A percentile compares a stretch with the other conserved stretches of the same genome.
These are phyloP conservation scores for Clitocybe nebularis DNA, from an alignment of 1,284 basidiomycete species.

Conservation along the genomic window DNA sequence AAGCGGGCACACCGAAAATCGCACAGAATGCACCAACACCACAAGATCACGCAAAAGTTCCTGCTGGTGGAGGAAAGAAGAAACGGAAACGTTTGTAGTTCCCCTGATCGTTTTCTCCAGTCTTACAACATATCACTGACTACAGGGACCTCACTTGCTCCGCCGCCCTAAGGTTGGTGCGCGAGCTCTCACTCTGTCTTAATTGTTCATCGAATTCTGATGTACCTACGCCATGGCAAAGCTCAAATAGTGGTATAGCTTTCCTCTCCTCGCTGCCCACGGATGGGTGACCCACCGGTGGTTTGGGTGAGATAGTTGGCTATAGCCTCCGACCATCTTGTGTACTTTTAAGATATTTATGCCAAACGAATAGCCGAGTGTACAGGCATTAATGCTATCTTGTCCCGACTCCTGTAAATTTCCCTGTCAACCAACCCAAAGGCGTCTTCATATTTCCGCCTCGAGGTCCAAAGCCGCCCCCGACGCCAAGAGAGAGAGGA, in stretches of 20 bases:
- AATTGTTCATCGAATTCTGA: no score
- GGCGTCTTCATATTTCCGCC: conserved; percentile 63
- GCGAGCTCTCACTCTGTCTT: no score
- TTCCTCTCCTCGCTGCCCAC: no score
- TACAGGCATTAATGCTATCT: conserved; percentile 29
- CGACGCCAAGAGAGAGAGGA: conserved; percentile 66
- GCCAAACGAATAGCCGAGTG: no score
- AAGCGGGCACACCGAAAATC: conserved; percentile 40
- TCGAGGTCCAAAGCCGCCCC: conserved; percentile 55
- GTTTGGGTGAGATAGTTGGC: no score
- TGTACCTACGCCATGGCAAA: no score
- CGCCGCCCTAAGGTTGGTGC: conserved; percentile 18
- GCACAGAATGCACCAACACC: conserved; percentile 33
- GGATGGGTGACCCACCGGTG: no score
- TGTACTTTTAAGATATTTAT: no score
- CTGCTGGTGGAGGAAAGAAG: conserved; percentile 58
- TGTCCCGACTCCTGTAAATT: conserved; percentile 58
- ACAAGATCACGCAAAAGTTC: conserved; percentile 45
- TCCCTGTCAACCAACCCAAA: conserved; percentile 76
- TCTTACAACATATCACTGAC: conserved; percentile 8
- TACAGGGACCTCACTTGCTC: conserved; percentile 30
- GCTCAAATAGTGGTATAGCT: no score
- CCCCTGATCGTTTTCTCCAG: conserved; percentile 1
- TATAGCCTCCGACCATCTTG: no score
- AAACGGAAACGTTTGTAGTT: conserved; percentile 60